Percentiles rank a stretch among this genome's conserved stretches.
Evolutionary conservation across 1,284 basidiomycete genomes (phyloP).

Genomic region (Nidula niveotomentosa): DNA sequence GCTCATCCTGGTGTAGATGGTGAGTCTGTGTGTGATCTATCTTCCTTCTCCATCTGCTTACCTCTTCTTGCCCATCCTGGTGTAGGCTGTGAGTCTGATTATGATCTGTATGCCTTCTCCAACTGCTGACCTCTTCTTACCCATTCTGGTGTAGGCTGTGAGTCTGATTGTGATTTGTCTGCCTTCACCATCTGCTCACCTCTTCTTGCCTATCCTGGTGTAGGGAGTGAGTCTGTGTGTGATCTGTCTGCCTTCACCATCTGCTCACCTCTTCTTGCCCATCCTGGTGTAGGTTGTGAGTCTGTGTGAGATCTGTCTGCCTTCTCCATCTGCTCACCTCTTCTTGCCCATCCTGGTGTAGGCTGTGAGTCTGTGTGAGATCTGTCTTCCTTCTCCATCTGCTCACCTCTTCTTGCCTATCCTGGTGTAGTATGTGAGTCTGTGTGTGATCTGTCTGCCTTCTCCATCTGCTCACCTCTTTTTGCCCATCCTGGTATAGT

Average conservation of each 20-base stretch:
- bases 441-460: background rate
- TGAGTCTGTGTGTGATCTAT: background rate
- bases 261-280: background rate
- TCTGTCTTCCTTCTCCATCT: background rate
- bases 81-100: background rate
- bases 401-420: background rate
- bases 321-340: background rate
- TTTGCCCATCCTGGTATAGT: background rate
- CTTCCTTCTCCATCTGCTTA: background rate
- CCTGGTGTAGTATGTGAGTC: background rate
- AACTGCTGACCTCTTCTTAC: background rate
- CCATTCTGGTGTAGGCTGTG: background rate
- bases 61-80: background rate
- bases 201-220: background rate
- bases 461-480: background rate
- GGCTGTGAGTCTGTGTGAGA: background rate
- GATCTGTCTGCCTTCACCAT: background rate
- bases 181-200: background rate
- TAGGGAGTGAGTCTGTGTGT: background rate
- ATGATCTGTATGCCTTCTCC: background rate
- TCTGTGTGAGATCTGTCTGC: background rate
- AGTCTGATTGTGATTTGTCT: too few species aligned
- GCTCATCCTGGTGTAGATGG: background rate
- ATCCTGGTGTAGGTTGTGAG: background rate
- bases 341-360: background rate